Conservation (phyloP, 306 rosid species). For the Crataegus laevigata region DNA sequence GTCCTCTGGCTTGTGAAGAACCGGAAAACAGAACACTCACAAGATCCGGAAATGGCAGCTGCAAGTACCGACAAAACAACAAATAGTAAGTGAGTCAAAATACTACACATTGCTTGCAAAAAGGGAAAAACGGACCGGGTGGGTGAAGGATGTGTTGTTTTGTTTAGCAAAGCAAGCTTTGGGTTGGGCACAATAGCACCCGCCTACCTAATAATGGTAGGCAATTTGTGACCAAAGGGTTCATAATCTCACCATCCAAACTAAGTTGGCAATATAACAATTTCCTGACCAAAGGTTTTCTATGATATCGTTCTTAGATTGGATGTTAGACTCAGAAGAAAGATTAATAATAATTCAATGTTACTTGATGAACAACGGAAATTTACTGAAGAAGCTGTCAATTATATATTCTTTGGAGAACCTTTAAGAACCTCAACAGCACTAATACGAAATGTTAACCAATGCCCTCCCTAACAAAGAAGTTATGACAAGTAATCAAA, state of each 20-base stretch:
- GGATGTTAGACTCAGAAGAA: neutral
- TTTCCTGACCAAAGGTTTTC: neutral
- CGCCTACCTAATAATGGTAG: neutral
- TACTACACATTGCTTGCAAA: neutral
- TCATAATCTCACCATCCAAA: neutral
- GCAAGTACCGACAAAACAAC: constrained; percentile 36
- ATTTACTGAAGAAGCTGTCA: neutral
- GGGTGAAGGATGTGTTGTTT: neutral
- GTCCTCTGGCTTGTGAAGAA: constrained; percentile 10
- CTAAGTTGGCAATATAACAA: neutral
- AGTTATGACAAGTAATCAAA: neutral
- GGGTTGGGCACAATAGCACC: neutral
- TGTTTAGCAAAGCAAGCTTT: neutral
- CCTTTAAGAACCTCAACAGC: neutral
- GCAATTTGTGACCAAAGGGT: neutral
- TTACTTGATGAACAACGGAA: neutral
- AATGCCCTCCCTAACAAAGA: neutral
- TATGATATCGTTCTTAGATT: neutral
- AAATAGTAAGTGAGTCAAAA: constrained; percentile 9
- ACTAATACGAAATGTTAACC: neutral
- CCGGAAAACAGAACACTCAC: constrained; percentile 24
- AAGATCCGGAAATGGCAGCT: constrained; percentile 80
- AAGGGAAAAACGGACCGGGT: no score
- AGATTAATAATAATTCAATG: neutral
- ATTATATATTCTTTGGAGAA: neutral